Evolutionary conservation across 2,329 filamentous ascomycete species (phyloP), one percentile per base, ranked within the genome.

Genomic region (Fusarium coffeatum): DNA sequence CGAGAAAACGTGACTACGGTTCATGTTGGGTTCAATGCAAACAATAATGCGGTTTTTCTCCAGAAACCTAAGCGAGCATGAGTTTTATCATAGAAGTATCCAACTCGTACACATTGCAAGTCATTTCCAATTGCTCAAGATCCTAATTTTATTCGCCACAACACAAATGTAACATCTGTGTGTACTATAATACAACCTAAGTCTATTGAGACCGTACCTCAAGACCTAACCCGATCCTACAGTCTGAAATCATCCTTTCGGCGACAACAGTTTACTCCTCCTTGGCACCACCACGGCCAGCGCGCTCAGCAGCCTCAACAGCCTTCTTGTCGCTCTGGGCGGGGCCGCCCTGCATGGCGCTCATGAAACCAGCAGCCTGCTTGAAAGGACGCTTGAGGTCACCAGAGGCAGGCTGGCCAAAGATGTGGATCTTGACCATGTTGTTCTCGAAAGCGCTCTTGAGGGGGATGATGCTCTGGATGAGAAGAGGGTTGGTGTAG

Each of bases 371-470:
- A 66, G 88, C 91, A 65, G 87, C 82, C 53, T 90, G 87, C 90
- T 98, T 99, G 91, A 97, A 99, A 70, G 96, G 96, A 67, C 96
- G 89, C 89, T 97, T 96, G 74, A 99, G 88, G 72, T 99, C 96
- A 57, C 95, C 96, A 61, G 86, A 88, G 42, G 96, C 95, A 41
- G 95, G 89, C 82, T 96, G 86, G 77, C 94, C 94, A 71, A 94
- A 92, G 71, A 99, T 74, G 84, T 98, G 92, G 78, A 99, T 95
- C 89, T 98, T 98, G 86, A 96, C 89, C 76, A 98, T 86, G 87
- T 98, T 98, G 84, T 91, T 88, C 87, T 99, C 96, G 82, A 99
- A 88, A 47, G 94, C 95, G 79, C 92, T 88, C 91, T 99, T 99
- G 82, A 98, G 87, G 34, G 96, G 96, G 79, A 99, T 96, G 85